Evolutionary conservation across 2,329 filamentous ascomycete species (phyloP), one percentile per base, ranked within the genome.

Genomic region (Aspergillus quadrilineatus): DNA sequence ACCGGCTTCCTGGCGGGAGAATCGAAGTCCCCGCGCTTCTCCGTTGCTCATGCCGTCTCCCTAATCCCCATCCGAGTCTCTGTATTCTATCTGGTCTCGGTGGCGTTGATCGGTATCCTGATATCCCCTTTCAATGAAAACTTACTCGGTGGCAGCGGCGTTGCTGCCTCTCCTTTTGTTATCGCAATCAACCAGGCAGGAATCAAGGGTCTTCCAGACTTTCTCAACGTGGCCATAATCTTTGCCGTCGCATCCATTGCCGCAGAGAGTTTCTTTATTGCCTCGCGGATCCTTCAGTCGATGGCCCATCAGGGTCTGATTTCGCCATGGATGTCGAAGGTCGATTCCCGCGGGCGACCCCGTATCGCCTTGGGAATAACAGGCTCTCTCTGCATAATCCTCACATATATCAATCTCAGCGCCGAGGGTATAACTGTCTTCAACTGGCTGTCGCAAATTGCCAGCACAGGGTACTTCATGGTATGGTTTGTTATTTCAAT

Each of bases 161-260:
- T 46, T 15, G 44, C 50, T 1, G 44, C 55, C 8, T 53, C 55
- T 17, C 50, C 49, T 0, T 57, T 57, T 29, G 50, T 50, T 8
- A 49, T 57, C 29, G 55, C 55, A 4, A 26, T 57, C 28, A 39
- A 53, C 10, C 22, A 45, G 5, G 49, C 50, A 28, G 37, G 50
- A 1, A 57, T 53, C 44, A 36, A 34, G 4, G 29, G 50, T 12
- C 49, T 53, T 9, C 50, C 55, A 6, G 45, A 51, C 12, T 17
- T 57, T 5, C 44, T 57, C 9, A 57, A 57, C 37, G 50, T 48
- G 14, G 39, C 46, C 12, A 57, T 57, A 36, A 30, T 57, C n/a
- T 42, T 53, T 4, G 55, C 43, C 8, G 37, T 53, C 6, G 36
- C 34, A 8, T 14, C 29, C n/a, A 53, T 53, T 22, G 55, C 36